Evolutionary conservation across 345 rosid genomes (phyloP).

Genomic region (Stellera chamaejasme): DNA sequence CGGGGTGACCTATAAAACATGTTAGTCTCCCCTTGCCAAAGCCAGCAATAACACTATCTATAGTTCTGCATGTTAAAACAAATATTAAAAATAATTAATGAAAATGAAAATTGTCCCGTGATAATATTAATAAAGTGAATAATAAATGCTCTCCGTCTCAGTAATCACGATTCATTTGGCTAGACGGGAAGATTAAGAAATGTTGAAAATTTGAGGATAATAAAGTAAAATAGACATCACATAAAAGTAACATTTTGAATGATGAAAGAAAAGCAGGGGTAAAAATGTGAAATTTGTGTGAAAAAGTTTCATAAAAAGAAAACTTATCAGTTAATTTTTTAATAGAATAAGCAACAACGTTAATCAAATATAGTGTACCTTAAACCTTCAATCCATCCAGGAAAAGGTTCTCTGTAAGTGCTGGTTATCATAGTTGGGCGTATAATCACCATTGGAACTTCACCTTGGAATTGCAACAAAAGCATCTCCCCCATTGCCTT

Average conservation of each 20-base stretch:
- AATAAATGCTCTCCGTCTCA: no score
- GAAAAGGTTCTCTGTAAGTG: slow-evolving; percentile 61
- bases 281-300: no score
- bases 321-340: neutral
- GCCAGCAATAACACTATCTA: slow-evolving; percentile 55
- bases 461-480: slow-evolving; percentile 34
- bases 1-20: slow-evolving; percentile 49
- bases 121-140: no score
- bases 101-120: no score
- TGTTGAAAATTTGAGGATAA: no score
- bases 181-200: no score
- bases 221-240: neutral
- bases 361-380: slow-evolving; percentile 20
- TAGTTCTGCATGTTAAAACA: slow-evolving; percentile 44
- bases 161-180: no score
- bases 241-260: no score
- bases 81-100: no score
- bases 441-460: slow-evolving; percentile 40
- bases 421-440: slow-evolving; percentile 66
- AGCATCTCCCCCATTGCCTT: slow-evolving; percentile 89
- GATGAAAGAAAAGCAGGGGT: neutral
- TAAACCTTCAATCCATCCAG: slow-evolving; percentile 74
- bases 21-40: slow-evolving; percentile 70
- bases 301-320: neutral
- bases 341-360: neutral